Conservation (phyloP, 495 filamentous ascomycete species). For the Aspergillus conjunctus region DNA sequence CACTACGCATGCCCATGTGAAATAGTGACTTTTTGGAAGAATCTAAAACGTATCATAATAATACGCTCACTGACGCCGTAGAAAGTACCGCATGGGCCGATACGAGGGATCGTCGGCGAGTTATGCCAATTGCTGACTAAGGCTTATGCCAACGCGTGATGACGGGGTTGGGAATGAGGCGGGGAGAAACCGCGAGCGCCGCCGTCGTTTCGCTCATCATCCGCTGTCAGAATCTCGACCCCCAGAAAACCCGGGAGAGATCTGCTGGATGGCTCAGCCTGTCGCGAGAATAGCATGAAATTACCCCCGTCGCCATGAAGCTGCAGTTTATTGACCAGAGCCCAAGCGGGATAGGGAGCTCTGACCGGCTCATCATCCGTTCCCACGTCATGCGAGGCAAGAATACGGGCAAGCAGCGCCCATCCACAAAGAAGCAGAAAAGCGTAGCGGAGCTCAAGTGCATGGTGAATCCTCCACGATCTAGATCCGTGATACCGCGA, state of each 20-base stretch:
- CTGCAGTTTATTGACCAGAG: slow-evolving; percentile 16
- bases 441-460: neutral
- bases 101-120: too few species aligned
- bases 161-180: too few species aligned
- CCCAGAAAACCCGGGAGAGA: neutral
- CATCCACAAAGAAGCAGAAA: slow-evolving; percentile 12
- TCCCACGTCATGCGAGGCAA: slow-evolving; percentile 19
- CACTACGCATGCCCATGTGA: too few species aligned
- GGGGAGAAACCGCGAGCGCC: too few species aligned
- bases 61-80: too few species aligned
- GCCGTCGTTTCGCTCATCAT: too few species aligned
- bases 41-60: too few species aligned
- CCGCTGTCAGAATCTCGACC: neutral
- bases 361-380: slow-evolving; percentile 16
- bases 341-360: slow-evolving; percentile 12
- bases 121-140: too few species aligned
- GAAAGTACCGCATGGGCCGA: too few species aligned
- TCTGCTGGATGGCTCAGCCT: neutral
- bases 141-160: too few species aligned
- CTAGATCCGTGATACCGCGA: slow-evolving; percentile 11
- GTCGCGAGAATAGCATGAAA: slow-evolving; percentile 4
- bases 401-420: slow-evolving; percentile 12
- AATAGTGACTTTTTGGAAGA: too few species aligned
- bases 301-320: slow-evolving; percentile 8
- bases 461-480: slow-evolving; percentile 6